These are phyloP conservation scores for Biscogniauxia sp. DNA, from an alignment of 2,329 filamentous ascomycete species.

Conservation along the genomic window DNA sequence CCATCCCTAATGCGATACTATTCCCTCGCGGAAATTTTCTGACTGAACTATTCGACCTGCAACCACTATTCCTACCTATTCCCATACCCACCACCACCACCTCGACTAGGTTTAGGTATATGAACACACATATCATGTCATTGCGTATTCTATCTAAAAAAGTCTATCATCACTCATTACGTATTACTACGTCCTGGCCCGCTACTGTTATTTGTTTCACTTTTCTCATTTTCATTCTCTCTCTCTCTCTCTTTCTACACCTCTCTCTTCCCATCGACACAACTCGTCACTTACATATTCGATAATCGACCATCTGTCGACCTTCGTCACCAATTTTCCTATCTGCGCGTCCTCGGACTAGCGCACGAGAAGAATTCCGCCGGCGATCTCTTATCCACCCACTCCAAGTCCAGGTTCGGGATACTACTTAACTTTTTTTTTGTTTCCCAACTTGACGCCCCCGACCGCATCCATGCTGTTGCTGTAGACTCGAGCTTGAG, in stretches of 20 bases:
- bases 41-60: not conserved
- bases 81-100: not conserved
- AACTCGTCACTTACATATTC: too few species aligned
- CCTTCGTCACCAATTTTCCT: not conserved
- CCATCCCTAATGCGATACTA: too few species aligned
- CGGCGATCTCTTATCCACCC: not conserved
- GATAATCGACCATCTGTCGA: not conserved
- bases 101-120: not conserved
- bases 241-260: too few species aligned
- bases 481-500: not conserved
- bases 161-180: not conserved
- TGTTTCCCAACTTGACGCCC: not conserved
- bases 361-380: not conserved
- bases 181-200: not conserved
- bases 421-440: not conserved
- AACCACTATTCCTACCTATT: not conserved
- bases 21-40: too few species aligned
- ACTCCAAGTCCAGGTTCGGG: not conserved
- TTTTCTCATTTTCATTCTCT: not conserved
- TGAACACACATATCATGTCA: not conserved
- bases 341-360: not conserved
- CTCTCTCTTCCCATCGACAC: too few species aligned
- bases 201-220: not conserved
- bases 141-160: not conserved
- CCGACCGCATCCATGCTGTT: not conserved